Conservation (phyloP, 2,329 filamentous ascomycete species). For the Cadophora gregata region DNA sequence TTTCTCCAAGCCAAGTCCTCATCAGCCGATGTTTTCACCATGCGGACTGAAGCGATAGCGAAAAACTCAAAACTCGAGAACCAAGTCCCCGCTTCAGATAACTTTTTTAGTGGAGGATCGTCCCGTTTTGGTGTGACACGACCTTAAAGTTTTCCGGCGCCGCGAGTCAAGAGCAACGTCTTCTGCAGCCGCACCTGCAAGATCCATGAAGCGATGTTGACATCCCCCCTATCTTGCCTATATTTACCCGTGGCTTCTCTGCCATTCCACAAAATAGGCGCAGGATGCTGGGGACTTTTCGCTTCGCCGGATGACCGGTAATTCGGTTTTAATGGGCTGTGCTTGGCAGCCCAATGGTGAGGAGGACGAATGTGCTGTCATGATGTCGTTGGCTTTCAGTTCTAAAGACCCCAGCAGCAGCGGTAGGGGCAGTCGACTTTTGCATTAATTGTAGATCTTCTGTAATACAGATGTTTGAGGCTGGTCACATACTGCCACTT, state of each 20-base stretch:
- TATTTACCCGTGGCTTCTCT: too few relatives aligned
- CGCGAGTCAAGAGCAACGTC: not conserved
- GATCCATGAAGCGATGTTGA: slow-evolving; percentile 13
- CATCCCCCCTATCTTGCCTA: not conserved
- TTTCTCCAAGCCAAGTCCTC: not conserved
- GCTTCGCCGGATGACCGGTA: not conserved
- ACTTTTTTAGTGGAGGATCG: slow-evolving; percentile 4
- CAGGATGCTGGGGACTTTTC: not conserved
- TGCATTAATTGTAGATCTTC: too few relatives aligned
- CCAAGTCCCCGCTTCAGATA: not conserved
- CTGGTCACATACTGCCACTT: too few relatives aligned
- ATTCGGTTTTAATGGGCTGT: not conserved
- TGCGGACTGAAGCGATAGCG: not conserved
- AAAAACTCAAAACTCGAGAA: not conserved
- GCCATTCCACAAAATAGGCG: too few relatives aligned
- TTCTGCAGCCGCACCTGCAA: not conserved
- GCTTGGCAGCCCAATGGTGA: not conserved
- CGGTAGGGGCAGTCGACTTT: too few relatives aligned
- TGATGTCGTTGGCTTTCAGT: too few relatives aligned
- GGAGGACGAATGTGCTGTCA: too few relatives aligned
- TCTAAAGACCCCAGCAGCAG: too few relatives aligned
- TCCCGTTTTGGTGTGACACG: slow-evolving; percentile 9
- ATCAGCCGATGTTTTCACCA: slow-evolving; percentile 12
- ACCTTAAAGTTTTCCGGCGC: not conserved
- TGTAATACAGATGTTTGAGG: too few relatives aligned